Conservation (phyloP, 1,284 basidiomycete species). For the Moesziomyces globuligerus region DNA sequence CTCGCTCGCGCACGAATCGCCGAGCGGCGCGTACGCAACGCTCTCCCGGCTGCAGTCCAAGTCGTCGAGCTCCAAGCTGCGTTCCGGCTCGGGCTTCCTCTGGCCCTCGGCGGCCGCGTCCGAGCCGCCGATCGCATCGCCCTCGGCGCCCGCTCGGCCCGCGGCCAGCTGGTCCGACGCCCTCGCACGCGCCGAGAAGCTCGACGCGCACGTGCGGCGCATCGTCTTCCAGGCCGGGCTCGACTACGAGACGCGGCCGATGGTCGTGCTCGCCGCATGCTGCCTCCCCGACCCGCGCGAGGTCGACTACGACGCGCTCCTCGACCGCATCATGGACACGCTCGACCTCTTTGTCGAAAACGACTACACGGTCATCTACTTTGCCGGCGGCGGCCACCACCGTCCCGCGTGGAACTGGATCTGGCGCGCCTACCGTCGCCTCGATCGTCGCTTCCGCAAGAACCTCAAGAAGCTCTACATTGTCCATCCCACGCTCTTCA, state of each 20-base stretch:
- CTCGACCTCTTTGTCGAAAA: conserved; percentile 72
- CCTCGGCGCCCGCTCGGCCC: conserved; percentile 16
- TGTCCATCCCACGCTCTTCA: conserved; percentile 85
- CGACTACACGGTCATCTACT: conserved; percentile 85
- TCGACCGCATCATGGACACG: conserved; percentile 69
- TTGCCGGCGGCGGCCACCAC: conserved; percentile 80
- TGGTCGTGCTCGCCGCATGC: conserved; percentile 80
- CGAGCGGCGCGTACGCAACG: conserved; percentile 40
- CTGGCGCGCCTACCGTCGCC: conserved; percentile 78
- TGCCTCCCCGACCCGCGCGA: conserved; percentile 78
- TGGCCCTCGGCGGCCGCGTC: conserved; percentile 13
- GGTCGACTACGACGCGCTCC: conserved; percentile 79
- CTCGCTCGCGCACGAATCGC: conserved; percentile 23
- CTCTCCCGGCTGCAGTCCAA: conserved; percentile 36
- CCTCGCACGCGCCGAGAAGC: conserved; percentile 42
- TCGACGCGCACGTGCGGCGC: conserved; percentile 74
- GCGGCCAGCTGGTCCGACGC: conserved; percentile 63
- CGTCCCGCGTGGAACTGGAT: conserved; percentile 87
- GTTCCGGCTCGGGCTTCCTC: conserved; percentile 36
- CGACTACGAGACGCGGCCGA: conserved; percentile 86
- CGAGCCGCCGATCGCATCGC: not conserved
- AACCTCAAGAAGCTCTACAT: conserved; percentile 86
- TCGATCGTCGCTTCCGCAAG: conserved; percentile 74
- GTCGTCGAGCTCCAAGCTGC: conserved; percentile 26
- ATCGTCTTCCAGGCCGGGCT: conserved; percentile 87